phyloP scores from a whole-genome alignment of 345 rosid genomes.

The Crucihimalaya himalaica region DNA sequence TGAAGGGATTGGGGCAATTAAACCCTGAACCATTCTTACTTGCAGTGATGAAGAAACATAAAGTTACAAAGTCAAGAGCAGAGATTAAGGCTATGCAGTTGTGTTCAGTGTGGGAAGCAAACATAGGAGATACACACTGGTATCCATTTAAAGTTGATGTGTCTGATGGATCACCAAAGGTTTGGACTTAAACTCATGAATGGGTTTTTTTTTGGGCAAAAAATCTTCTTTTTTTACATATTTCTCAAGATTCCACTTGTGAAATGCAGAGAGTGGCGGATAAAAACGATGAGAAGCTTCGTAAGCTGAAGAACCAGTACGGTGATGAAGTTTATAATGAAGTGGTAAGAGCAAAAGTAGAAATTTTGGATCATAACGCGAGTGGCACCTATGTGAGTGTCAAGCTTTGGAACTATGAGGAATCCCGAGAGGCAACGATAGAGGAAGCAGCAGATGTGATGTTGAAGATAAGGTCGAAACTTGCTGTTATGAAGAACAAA shows the following conservation, averaged over 20 bases:
- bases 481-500: conserved; percentile 5
- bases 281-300: conserved; percentile 27
- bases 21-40: conserved; percentile 43
- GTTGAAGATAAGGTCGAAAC: conserved; percentile 7
- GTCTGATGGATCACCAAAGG: conserved; percentile 37
- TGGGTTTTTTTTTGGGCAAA: not conserved
- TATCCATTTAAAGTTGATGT: conserved; percentile 47
- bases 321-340: conserved; percentile 31
- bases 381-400: conserved; percentile 36
- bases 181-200: not conserved
- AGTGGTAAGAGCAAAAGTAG: conserved; percentile 29
- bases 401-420: conserved; percentile 33
- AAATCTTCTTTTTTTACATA: not conserved
- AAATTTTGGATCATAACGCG: conserved; percentile 35
- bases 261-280: conserved; percentile 30
- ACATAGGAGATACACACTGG: conserved; percentile 53
- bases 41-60: conserved; percentile 47
- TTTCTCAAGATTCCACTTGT: conserved; percentile 1
- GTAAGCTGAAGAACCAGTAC: conserved; percentile 19
- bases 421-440: conserved; percentile 23
- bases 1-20: conserved; percentile 68
- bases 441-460: conserved; percentile 26
- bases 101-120: conserved; percentile 53
- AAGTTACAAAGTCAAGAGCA: conserved; percentile 37
- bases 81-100: conserved; percentile 43